phyloP scores from a whole-genome alignment of 2,329 filamentous ascomycete genomes.

The Fusarium camptoceras region DNA sequence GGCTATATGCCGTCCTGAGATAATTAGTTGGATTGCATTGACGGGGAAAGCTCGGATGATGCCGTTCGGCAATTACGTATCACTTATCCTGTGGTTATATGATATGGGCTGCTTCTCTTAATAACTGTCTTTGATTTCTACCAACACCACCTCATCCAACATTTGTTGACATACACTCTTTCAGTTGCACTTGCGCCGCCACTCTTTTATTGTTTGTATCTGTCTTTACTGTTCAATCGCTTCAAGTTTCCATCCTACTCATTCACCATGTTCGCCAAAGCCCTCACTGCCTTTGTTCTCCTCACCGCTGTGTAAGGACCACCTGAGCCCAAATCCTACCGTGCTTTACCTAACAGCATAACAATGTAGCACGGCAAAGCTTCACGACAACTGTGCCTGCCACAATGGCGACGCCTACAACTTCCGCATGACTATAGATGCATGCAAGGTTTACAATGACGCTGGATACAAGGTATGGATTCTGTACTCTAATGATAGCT shows the following conservation, averaged over 20 bases:
- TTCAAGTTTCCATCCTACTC: not conserved
- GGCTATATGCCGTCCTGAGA: not conserved
- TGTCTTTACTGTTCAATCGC: not conserved
- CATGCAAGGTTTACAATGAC: conserved; percentile 34
- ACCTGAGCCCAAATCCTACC: not conserved
- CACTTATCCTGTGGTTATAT: not conserved
- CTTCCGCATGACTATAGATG: conserved; percentile 35
- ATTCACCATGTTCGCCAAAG: conserved; percentile 33
- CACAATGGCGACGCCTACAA: conserved; percentile 40
- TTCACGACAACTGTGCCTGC: conserved; percentile 37
- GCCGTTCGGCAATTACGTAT: not conserved
- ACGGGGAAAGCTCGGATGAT: conserved; percentile 1
- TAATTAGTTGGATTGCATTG: not conserved
- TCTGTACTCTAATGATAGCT: fast-evolving
- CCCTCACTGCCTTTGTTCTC: conserved; percentile 25
- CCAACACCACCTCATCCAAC: not conserved
- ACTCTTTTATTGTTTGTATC: not conserved
- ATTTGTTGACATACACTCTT: conserved; percentile 7
- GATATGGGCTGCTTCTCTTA: not conserved
- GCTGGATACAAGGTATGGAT: conserved; percentile 18
- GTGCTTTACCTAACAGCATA: fast-evolving
- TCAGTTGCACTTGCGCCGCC: conserved; percentile 1
- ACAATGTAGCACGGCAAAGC: conserved; percentile 18
- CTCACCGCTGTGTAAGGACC: conserved; percentile 28
- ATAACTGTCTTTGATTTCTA: not conserved